Base-by-base conservation (phyloP, 2,329 filamentous ascomycete genomes). In the Fusarium anguioides region DNA sequence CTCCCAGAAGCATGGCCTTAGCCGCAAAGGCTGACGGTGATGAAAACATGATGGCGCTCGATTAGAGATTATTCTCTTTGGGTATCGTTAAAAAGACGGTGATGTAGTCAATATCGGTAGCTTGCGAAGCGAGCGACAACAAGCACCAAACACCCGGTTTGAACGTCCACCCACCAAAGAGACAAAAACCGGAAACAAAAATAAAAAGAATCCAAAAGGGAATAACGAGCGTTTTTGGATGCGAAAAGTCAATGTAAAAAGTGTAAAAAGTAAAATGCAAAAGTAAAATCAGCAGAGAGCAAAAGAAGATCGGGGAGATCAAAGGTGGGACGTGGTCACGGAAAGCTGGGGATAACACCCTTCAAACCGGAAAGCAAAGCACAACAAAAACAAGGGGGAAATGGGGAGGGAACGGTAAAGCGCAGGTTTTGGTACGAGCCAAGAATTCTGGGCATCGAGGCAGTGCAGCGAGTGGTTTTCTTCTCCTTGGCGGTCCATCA, bases 381-480 rank as follows among this genome's bases (percentile, higher is more conserved):
- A 46, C 21, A 37, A 50, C 49, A 59, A 21, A 29, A 45, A 29
- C 14, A 57, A 53, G 55, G 53, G 57, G 54, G 41, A 6, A 9
- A 48, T 61, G 26, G 12, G 27, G 10, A 47, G 31, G 12, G 48
- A 35, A 40, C n/a, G 21, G 46, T 39, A 44, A 18, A 50, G 48
- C 31, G 36, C 36, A 35, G 36, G 31, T 46, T n/a, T 57, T 49
- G 60, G 60, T 71, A 68, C 62, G 66, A 72, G 71, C 69, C 64
- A 69, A 73, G 63, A 20, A n/a, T 40, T 61, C 68, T 72, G 54
- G 70, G 68, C 68, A 68, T 60, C 61, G 64, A 53, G 71, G 71
- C 71, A 64, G 71, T 73, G 71, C 71, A 72, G 36, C 33, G 33
- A 37, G 21, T 37, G 53, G 27, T 54, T 23, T n/a, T n/a, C n/a